Evolutionary conservation across 176 grass and related monocot species (phyloP).

Genomic region (Carex littledalei): DNA sequence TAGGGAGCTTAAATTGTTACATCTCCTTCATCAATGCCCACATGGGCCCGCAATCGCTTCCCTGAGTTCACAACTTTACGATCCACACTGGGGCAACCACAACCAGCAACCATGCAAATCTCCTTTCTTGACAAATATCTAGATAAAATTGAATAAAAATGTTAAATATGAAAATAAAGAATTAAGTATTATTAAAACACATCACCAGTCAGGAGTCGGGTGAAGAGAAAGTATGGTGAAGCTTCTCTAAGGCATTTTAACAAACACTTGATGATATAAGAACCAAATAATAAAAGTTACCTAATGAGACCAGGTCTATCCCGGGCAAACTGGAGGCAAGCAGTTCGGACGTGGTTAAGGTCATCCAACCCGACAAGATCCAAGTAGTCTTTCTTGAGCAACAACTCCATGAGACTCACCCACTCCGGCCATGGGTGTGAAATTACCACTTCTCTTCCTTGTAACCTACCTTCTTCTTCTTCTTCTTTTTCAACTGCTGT

Average conservation of each 20-base stretch:
- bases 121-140: conserved; percentile 82
- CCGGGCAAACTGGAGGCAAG: conserved; percentile 62
- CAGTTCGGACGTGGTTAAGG: conserved; percentile 53
- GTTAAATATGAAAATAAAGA: background rate
- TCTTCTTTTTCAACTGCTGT: conserved; percentile 5
- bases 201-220: background rate
- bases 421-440: conserved; percentile 69
- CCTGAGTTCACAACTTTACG: conserved; percentile 82
- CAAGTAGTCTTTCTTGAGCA: conserved; percentile 47
- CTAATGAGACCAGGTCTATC: conserved; percentile 54
- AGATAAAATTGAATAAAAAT: conserved; percentile 18
- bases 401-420: conserved; percentile 58
- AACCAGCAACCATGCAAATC: conserved; percentile 41
- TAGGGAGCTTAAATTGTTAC: conserved; percentile 29
- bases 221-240: background rate
- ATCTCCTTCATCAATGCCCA: conserved; percentile 84
- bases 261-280: conserved; percentile 42
- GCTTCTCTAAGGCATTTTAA: conserved; percentile 8
- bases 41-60: conserved; percentile 69
- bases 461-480: background rate
- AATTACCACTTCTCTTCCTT: conserved; percentile 37
- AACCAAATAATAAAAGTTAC: conserved; percentile 22
- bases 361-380: conserved; percentile 50
- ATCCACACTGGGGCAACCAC: conserved; percentile 72
- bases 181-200: background rate